Evolutionary conservation across 2,329 filamentous ascomycete genomes (phyloP).

Genomic region (Pseudovirgaria hyperparasitica): DNA sequence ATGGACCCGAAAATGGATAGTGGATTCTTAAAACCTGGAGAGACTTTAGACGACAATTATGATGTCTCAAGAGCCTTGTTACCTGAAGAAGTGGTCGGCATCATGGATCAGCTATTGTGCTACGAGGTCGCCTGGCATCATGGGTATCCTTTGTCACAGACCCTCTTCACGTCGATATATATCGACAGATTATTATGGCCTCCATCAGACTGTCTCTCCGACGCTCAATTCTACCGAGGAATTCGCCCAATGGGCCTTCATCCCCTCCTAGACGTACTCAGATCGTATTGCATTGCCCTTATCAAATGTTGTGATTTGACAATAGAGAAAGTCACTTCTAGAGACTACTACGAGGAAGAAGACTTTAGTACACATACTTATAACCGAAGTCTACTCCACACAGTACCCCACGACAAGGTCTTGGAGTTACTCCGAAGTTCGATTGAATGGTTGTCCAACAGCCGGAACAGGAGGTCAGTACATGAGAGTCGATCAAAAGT

Average conservation of each 20-base stretch:
- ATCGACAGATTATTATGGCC: conserved; percentile 72
- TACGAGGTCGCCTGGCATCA: conserved; percentile 97
- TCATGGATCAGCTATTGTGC: conserved; percentile 86
- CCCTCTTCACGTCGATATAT: conserved; percentile 84
- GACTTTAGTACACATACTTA: conserved; percentile 93
- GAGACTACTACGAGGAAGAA: conserved; percentile 95
- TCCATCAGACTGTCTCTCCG: conserved; percentile 47
- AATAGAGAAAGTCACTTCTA: conserved; percentile 62
- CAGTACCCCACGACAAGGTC: conserved; percentile 19
- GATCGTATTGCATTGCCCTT: conserved; percentile 75
- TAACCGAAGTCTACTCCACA: conserved; percentile 60
- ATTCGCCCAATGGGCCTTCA: conserved; percentile 14
- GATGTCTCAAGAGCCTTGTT: conserved; percentile 55
- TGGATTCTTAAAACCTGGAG: conserved; percentile 64
- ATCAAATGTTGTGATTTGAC: conserved; percentile 74
- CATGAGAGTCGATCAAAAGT: too few relatives aligned
- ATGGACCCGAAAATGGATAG: conserved; percentile 99
- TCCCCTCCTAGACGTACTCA: conserved; percentile 46
- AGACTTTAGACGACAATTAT: conserved; percentile 74
- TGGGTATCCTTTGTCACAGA: conserved; percentile 91
- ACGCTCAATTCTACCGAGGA: conserved; percentile 47
- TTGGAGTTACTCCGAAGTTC: conserved; percentile 19
- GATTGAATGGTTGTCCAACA: conserved; percentile 11
- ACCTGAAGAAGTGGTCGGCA: conserved; percentile 73
- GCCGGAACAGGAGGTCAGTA: neutral